phyloP scores from a whole-genome alignment of 805 yeast species.

The Monosporozyma siamensis region DNA sequence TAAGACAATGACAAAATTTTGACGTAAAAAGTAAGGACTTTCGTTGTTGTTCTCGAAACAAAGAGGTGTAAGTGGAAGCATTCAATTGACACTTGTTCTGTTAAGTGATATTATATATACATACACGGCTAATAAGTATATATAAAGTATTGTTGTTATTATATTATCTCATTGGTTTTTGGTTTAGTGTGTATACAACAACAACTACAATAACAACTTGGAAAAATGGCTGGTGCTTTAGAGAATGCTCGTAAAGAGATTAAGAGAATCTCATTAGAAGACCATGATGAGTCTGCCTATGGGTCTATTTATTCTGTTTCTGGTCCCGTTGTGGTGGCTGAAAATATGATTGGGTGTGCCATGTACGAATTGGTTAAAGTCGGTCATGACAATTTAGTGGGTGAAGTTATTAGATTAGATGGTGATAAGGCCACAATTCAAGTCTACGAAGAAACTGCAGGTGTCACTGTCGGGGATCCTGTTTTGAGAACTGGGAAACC shows the following conservation, averaged over 20 bases:
- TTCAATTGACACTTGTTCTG: no score
- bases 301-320: slow-evolving; percentile 92
- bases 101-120: no score
- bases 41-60: no score
- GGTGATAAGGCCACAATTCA: slow-evolving; percentile 97
- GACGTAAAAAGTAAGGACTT: no score
- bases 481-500: slow-evolving; percentile 98
- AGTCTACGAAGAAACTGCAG: slow-evolving; percentile 98
- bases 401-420: slow-evolving; percentile 95
- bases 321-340: slow-evolving; percentile 97
- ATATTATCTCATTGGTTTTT: no score
- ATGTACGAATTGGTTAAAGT: slow-evolving; percentile 98
- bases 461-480: slow-evolving; percentile 98
- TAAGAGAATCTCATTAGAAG: slow-evolving; percentile 74
- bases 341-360: slow-evolving; percentile 98
- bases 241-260: slow-evolving; percentile 95
- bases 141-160: no score
- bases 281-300: slow-evolving; percentile 63
- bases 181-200: no score
- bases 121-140: no score
- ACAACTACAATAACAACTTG: no score
- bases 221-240: slow-evolving; percentile 89
- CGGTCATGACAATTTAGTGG: slow-evolving; percentile 93
- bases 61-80: no score
- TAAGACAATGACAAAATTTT: no score